Conservation (phyloP, 202 grass and related monocot species). For the Zoysia matrella region DNA sequence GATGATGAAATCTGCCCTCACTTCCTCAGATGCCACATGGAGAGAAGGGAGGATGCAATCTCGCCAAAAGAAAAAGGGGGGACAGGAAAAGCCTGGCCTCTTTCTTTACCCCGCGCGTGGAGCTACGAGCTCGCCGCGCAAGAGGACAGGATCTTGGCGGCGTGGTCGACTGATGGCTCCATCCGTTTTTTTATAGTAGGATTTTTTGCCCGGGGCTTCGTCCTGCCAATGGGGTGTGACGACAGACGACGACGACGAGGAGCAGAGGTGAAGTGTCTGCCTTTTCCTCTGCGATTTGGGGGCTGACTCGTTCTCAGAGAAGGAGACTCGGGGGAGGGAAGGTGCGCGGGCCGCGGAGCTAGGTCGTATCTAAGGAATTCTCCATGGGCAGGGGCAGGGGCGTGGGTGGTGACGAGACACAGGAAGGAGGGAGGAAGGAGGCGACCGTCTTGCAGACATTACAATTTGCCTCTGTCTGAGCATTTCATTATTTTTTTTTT, state of each 20-base stretch:
- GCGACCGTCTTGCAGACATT: not conserved
- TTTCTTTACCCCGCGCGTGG: slow-evolving; percentile 40
- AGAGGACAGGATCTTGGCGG: slow-evolving; percentile 59
- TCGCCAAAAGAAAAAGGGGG: slow-evolving; percentile 25
- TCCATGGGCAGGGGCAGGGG: not conserved
- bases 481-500: not conserved
- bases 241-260: slow-evolving; percentile 6
- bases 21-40: slow-evolving; percentile 59
- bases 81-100: slow-evolving; percentile 10
- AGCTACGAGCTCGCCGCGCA: slow-evolving; percentile 39
- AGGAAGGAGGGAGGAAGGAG: slow-evolving; percentile 46
- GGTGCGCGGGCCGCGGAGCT: slow-evolving; percentile 19
- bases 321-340: not conserved
- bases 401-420: slow-evolving; percentile 1
- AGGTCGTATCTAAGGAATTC: slow-evolving; percentile 49
- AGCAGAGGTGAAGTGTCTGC: slow-evolving; percentile 14
- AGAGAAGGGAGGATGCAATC: slow-evolving; percentile 39
- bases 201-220: not conserved
- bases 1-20: slow-evolving; percentile 41
- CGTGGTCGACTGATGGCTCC: slow-evolving; percentile 38
- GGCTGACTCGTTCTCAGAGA: not conserved
- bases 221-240: slow-evolving; percentile 15
- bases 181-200: slow-evolving; percentile 37
- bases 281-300: slow-evolving; percentile 23
- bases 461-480: not conserved